Conservation (phyloP, 345 rosid species). For the Turritis glabra region DNA sequence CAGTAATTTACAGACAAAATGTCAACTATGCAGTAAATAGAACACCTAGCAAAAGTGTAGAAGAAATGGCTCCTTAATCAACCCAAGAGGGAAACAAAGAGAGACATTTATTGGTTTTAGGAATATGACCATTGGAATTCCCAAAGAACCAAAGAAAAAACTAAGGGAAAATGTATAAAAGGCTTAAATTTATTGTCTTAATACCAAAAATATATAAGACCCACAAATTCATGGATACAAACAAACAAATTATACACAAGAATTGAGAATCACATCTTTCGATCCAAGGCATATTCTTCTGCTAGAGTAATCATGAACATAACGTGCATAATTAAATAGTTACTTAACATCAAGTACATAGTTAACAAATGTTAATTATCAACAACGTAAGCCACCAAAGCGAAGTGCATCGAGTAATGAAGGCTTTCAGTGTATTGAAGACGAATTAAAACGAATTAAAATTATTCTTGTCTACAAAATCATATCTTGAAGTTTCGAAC, state of each 20-base stretch:
- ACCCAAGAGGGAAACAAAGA: conserved; percentile 29
- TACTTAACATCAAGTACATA: not conserved
- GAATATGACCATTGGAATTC: conserved; percentile 36
- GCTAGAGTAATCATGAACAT: not conserved
- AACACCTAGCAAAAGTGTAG: not conserved
- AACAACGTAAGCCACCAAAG: not conserved
- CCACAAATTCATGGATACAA: conserved; percentile 10
- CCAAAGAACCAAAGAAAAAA: conserved; percentile 33
- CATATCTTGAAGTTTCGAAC: not conserved
- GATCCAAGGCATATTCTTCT: conserved; percentile 32
- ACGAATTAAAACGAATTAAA: not conserved
- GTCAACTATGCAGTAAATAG: not conserved
- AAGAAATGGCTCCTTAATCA: conserved; percentile 25
- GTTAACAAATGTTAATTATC: not conserved
- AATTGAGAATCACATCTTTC: conserved; percentile 21
- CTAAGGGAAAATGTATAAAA: not conserved
- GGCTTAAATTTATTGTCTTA: not conserved
- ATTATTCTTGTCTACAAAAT: not conserved
- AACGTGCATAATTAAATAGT: not conserved
- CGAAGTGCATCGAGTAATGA: not conserved
- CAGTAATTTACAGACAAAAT: not conserved
- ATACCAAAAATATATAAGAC: not conserved
- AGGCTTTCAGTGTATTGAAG: not conserved
- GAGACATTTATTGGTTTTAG: not conserved
- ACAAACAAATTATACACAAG: not conserved